Evolutionary conservation across 345 rosid species (phyloP).

Genomic region (Sisymbrium irio): DNA sequence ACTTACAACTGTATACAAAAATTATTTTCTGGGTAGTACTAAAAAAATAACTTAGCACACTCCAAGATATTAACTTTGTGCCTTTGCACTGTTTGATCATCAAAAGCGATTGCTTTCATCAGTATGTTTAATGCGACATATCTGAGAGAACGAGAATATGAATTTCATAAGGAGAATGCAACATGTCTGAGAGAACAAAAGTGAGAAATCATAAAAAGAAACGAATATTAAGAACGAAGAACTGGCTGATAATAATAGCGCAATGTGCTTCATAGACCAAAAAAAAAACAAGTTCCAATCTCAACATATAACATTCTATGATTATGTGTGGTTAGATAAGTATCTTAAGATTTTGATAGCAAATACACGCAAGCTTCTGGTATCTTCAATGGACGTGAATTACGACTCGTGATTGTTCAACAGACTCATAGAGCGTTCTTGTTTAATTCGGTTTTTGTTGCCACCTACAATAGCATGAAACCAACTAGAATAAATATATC

Average conservation of each 20-base stretch:
- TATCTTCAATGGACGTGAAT: conserved; percentile 97
- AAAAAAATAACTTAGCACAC: conserved; percentile 92
- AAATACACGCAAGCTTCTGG: conserved; percentile 93
- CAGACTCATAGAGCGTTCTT: conserved; percentile 98
- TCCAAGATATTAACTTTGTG: conserved; percentile 93
- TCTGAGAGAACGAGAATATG: conserved; percentile 42
- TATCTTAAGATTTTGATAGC: conserved; percentile 96
- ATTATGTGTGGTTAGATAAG: conserved; percentile 70
- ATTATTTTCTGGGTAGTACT: too few species aligned
- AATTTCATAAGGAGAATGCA: conserved; percentile 41
- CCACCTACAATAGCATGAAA: conserved; percentile 60
- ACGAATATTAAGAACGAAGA: conserved; percentile 4
- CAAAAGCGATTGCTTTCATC: conserved; percentile 87
- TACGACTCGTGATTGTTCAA: conserved; percentile 95
- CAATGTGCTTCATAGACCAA: background rate
- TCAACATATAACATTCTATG: background rate
- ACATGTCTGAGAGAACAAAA: conserved; percentile 50
- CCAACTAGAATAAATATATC: too few species aligned
- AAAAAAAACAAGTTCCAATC: background rate
- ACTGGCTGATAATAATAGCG: conserved; percentile 3
- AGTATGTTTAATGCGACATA: conserved; percentile 97
- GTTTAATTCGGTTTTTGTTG: conserved; percentile 96
- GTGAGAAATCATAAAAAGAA: conserved; percentile 9
- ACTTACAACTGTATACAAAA: background rate
- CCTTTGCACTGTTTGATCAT: conserved; percentile 94